Evolutionary conservation across 352 stramenopile species (phyloP).

Genomic region (Phytopythium cucurbitacearum): DNA sequence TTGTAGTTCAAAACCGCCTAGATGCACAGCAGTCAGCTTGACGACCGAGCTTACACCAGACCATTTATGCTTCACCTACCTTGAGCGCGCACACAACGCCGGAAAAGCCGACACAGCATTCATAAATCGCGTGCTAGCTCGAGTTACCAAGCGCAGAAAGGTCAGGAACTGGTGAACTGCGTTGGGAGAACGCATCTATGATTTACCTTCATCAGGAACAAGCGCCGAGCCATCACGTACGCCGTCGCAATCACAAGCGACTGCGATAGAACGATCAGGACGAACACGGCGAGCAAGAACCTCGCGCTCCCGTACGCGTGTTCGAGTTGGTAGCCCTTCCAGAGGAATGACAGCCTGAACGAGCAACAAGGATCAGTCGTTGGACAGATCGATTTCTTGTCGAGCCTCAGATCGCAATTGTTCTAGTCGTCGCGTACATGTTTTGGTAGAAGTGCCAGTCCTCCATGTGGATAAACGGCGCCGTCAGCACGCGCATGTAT

Average conservation of each 20-base stretch:
- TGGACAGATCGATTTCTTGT: background rate
- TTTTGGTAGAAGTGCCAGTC: constrained; percentile 90
- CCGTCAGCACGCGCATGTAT: constrained; percentile 44
- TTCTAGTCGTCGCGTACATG: constrained; percentile 42
- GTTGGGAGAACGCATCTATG: background rate
- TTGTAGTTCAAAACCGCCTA: constrained; percentile 81
- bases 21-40: background rate
- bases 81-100: constrained; percentile 78
- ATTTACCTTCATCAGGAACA: constrained; percentile 12
- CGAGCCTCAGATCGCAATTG: background rate
- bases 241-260: constrained; percentile 14
- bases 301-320: constrained; percentile 35
- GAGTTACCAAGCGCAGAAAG: background rate
- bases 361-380: constrained; percentile 1
- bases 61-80: constrained; percentile 14
- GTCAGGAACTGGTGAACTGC: background rate
- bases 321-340: constrained; percentile 83
- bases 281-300: constrained; percentile 44
- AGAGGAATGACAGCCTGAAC: constrained; percentile 69
- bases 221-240: constrained; percentile 11
- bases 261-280: constrained; percentile 61
- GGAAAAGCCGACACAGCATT: constrained; percentile 78
- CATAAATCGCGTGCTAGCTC: constrained; percentile 27
- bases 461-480: constrained; percentile 77
- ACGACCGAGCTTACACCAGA: background rate